Evolutionary conservation across 306 rosid species (phyloP).

Genomic region (Quercus rubra): DNA sequence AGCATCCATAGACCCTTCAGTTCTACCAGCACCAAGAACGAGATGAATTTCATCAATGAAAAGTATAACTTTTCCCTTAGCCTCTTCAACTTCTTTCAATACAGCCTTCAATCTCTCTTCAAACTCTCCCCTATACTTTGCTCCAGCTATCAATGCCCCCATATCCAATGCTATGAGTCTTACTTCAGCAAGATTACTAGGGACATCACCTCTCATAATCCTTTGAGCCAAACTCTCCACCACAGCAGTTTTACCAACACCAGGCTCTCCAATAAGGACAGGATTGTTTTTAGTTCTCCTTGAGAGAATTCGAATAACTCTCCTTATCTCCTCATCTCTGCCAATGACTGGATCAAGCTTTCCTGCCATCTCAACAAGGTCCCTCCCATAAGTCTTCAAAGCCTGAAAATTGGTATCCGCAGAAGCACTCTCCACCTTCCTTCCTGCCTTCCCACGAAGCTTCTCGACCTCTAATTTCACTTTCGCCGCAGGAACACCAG

Average conservation of each 20-base stretch:
- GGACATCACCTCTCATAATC: constrained; percentile 77
- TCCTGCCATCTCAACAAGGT: constrained; percentile 82
- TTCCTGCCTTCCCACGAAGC: constrained; percentile 80
- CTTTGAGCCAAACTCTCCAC: constrained; percentile 90
- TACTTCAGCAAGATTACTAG: constrained; percentile 77
- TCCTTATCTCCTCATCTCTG: constrained; percentile 79
- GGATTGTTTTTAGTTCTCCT: constrained; percentile 91
- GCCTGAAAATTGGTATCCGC: constrained; percentile 76
- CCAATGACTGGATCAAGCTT: constrained; percentile 93
- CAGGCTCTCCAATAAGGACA: constrained; percentile 88
- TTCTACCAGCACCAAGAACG: constrained; percentile 88
- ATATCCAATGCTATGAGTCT: constrained; percentile 87
- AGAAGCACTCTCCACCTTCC: constrained; percentile 74
- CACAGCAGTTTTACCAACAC: constrained; percentile 94
- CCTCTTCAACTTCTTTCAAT: constrained; percentile 87
- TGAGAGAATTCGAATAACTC: constrained; percentile 72
- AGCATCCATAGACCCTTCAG: constrained; percentile 96
- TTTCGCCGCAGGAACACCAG: constrained; percentile 53
- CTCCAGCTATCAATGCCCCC: constrained; percentile 92
- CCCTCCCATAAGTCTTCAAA: constrained; percentile 75
- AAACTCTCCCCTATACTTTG: constrained; percentile 77
- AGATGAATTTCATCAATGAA: constrained; percentile 88
- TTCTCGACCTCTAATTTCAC: constrained; percentile 72
- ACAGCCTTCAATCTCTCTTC: constrained; percentile 85
- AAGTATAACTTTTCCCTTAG: constrained; percentile 79